phyloP scores from a whole-genome alignment of 1,139 yeast genomes.

The Blastobotrys petasosporus region DNA sequence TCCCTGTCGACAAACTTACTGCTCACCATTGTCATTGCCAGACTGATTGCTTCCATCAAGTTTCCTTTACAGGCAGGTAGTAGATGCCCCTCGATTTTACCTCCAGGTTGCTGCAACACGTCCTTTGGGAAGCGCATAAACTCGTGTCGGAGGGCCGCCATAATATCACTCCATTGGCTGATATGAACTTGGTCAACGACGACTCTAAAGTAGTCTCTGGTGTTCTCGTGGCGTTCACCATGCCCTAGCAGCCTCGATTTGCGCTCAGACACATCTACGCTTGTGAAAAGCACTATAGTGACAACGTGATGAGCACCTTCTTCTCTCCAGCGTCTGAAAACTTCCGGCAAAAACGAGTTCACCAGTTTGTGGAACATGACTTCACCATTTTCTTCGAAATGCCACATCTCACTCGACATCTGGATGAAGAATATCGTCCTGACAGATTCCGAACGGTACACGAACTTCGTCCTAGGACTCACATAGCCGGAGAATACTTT shows the following conservation, averaged over 20 bases:
- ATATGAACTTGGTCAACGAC: constrained; percentile 94
- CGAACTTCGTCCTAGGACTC: constrained; percentile 68
- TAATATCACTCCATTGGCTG: constrained; percentile 77
- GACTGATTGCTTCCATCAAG: constrained; percentile 75
- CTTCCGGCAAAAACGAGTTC: constrained; percentile 82
- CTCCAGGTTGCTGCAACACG: constrained; percentile 45
- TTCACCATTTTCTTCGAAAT: constrained; percentile 94
- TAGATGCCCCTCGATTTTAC: constrained; percentile 38
- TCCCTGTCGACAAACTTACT: constrained; percentile 84
- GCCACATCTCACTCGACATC: constrained; percentile 95
- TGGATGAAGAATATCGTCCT: constrained; percentile 78
- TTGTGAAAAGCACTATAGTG: constrained; percentile 81
- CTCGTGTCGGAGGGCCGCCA: constrained; percentile 80
- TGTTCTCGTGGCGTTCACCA: constrained; percentile 67
- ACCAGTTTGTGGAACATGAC: constrained; percentile 88
- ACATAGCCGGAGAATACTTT: constrained; percentile 50
- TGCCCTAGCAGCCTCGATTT: constrained; percentile 29
- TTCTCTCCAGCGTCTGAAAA: constrained; percentile 82
- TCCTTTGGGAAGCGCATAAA: constrained; percentile 79
- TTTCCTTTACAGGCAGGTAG: constrained; percentile 89
- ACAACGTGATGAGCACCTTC: constrained; percentile 85
- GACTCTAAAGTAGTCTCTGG: constrained; percentile 80
- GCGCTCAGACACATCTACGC: constrained; percentile 55
- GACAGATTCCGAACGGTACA: constrained; percentile 88
- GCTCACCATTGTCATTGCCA: constrained; percentile 73